Evolutionary conservation across 768 basidiomycete species (phyloP).

Genomic region (Flagelloscypha sp.): DNA sequence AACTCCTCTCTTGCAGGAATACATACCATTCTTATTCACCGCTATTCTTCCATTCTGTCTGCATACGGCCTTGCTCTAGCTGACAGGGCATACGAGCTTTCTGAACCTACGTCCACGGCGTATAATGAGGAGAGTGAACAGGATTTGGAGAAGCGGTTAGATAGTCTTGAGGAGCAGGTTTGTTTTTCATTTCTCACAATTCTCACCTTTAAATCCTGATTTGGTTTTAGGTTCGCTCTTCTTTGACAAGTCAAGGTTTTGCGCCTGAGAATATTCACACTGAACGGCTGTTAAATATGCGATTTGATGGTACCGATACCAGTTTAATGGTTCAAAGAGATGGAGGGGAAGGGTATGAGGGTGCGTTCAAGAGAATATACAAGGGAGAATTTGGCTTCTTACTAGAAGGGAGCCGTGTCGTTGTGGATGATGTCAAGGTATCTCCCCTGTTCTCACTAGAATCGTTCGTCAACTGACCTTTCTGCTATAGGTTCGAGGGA

Average conservation of each 20-base stretch:
- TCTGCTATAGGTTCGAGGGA: constrained; percentile 61
- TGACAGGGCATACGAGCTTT: constrained; percentile 74
- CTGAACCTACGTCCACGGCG: constrained; percentile 82
- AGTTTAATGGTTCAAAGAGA: constrained; percentile 74
- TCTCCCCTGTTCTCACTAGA: constrained; percentile 2
- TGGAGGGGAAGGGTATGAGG: constrained; percentile 64
- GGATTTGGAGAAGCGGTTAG: no score
- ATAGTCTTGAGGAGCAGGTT: no score
- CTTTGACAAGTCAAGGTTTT: constrained; percentile 79
- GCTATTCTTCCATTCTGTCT: constrained; percentile 87
- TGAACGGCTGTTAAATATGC: constrained; percentile 86
- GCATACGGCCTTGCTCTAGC: constrained; percentile 93
- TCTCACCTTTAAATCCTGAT: no score
- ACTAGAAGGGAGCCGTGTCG: constrained; percentile 71
- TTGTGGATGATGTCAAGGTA: constrained; percentile 90
- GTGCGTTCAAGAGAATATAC: constrained; percentile 73
- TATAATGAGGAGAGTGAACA: no score
- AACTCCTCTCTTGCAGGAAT: no score
- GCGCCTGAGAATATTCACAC: constrained; percentile 58
- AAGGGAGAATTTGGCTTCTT: constrained; percentile 89
- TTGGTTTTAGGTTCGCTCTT: no score
- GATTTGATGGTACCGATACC: constrained; percentile 91
- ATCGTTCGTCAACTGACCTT: constrained; percentile 4
- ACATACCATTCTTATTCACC: constrained; percentile 79
- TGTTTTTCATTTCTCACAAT: no score